Percentiles rank a stretch among this genome's conserved stretches.
These are phyloP conservation scores for Trichoderma gamsii DNA, from an alignment of 495 filamentous ascomycete species.

Conservation along the genomic window DNA sequence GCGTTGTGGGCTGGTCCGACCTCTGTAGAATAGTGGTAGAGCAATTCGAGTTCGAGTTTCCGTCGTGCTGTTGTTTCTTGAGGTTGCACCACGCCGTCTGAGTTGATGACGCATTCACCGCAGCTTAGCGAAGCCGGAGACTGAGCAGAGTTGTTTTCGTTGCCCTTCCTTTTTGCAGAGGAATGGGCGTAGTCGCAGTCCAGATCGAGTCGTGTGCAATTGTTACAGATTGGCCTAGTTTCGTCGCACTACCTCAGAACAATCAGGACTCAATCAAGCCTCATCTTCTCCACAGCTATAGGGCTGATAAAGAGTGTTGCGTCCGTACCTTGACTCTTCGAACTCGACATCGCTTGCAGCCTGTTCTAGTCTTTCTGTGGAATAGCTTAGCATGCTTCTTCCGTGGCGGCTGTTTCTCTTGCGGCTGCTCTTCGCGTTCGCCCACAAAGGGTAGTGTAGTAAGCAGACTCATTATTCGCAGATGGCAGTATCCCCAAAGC, in stretches of 20 bases:
- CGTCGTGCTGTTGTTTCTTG: background rate
- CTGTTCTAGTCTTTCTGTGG: constrained; percentile 1
- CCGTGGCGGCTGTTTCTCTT: background rate
- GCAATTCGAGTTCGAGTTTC: background rate
- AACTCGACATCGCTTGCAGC: background rate
- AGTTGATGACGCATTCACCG: background rate
- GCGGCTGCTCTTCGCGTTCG: background rate
- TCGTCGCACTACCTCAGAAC: constrained; percentile 32
- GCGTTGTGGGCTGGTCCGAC: constrained; percentile 22
- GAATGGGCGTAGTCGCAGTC: constrained; percentile 26
- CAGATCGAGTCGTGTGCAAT: constrained; percentile 32
- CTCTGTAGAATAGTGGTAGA: constrained; percentile 29
- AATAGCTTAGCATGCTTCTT: constrained; percentile 11
- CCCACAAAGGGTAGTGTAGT: background rate
- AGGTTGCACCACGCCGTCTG: background rate
- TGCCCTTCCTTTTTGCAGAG: background rate
- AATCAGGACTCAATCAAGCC: background rate
- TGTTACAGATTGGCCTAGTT: constrained; percentile 32
- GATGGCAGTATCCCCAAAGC: background rate
- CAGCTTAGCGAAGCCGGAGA: background rate
- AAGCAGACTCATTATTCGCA: background rate
- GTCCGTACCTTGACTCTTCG: constrained; percentile 1
- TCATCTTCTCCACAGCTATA: background rate
- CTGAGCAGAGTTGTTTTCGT: background rate
- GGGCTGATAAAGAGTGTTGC: background rate